Conservation (phyloP, 306 rosid species). For the Glycine soja region DNA sequence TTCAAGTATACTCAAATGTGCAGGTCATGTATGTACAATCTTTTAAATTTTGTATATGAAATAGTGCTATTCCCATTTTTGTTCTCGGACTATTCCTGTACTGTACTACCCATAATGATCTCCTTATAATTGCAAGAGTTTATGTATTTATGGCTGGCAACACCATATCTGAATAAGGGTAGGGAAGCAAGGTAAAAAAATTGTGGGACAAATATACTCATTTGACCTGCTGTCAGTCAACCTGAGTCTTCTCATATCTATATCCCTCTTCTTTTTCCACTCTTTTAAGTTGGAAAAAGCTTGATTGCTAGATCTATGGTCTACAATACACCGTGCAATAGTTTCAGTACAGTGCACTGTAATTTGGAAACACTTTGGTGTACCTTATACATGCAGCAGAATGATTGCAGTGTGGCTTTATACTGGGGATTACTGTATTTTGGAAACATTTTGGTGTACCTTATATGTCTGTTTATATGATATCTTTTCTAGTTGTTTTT, state of each 20-base stretch:
- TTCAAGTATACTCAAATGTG: slow-evolving; percentile 15
- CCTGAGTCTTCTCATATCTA: background rate
- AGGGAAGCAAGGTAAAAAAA: background rate
- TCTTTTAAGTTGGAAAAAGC: slow-evolving; percentile 14
- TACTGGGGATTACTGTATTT: background rate
- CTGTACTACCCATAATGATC: background rate
- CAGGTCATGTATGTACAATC: background rate
- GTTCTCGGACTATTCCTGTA: background rate
- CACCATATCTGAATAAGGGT: background rate
- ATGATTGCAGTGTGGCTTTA: slow-evolving; percentile 32
- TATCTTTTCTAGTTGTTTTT: slow-evolving; percentile 49
- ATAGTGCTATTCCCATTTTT: no score
- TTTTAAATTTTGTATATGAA: slow-evolving; percentile 8
- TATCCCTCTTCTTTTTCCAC: background rate
- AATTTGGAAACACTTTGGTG: slow-evolving; percentile 27
- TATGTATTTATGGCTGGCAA: background rate
- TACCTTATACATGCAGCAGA: background rate
- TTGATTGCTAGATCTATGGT: slow-evolving; percentile 9
- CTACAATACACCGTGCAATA: background rate
- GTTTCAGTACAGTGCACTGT: slow-evolving; percentile 3
- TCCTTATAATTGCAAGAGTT: background rate
- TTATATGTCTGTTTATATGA: slow-evolving; percentile 40
- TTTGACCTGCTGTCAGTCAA: background rate
- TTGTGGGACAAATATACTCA: background rate
- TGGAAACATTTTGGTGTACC: no score